A percentile compares a stretch with the other conserved stretches of the same genome.
Evolutionary conservation across 169 alveolate species (phyloP).

Genomic region (Plasmodium ovale): DNA sequence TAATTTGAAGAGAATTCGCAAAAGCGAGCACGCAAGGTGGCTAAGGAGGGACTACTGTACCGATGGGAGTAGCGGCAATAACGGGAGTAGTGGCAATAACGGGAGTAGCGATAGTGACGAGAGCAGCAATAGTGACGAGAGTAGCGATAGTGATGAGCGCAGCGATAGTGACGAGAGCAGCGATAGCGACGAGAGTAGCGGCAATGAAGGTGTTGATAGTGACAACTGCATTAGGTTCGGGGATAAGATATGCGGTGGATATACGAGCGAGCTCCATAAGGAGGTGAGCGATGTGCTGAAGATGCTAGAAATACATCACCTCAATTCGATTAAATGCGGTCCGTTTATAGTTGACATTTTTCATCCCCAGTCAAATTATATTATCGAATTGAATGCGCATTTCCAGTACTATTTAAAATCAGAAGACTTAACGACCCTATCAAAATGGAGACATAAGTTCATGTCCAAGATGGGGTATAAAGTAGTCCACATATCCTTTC

Average conservation of each 20-base stretch:
- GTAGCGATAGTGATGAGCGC: background rate
- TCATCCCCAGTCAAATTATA: constrained; percentile 60
- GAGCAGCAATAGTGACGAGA: background rate
- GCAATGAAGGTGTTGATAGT: background rate
- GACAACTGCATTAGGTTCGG: constrained; percentile 12
- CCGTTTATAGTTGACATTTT: constrained; percentile 71
- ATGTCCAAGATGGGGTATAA: constrained; percentile 84
- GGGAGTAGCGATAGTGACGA: background rate
- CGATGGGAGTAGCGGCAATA: background rate
- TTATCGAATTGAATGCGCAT: constrained; percentile 66
- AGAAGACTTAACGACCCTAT: constrained; percentile 38
- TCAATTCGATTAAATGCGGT: constrained; percentile 63
- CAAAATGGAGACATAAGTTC: constrained; percentile 84
- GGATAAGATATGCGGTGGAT: constrained; percentile 68
- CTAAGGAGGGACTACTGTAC: background rate
- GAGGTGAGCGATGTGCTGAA: constrained; percentile 51
- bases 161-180: background rate
- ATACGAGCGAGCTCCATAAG: constrained; percentile 59
- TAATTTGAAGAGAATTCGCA: constrained; percentile 39
- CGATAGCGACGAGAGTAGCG: background rate
- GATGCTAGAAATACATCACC: constrained; percentile 36
- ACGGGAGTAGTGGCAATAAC: background rate
- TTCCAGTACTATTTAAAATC: constrained; percentile 63
- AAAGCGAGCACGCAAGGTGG: background rate
- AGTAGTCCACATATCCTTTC: constrained; percentile 80